A percentile compares a stretch with the other conserved stretches of the same genome.
Conservation (phyloP, 805 yeast species). For the Candida silvicultrix region DNA sequence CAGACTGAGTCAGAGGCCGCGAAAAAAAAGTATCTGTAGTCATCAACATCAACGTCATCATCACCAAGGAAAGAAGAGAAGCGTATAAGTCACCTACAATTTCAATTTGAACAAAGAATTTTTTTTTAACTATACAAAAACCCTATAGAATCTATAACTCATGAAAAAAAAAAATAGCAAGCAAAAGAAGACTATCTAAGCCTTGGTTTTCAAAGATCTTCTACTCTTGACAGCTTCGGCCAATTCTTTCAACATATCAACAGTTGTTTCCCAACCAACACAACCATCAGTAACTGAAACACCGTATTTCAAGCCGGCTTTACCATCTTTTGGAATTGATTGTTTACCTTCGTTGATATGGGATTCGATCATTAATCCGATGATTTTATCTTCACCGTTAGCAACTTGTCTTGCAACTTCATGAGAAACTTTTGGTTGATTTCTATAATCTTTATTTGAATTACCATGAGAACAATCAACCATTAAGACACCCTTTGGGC, state of each 20-base stretch:
- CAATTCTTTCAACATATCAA: slow-evolving; percentile 66
- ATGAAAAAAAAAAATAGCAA: too few species aligned
- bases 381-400: slow-evolving; percentile 70
- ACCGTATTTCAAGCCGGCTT: slow-evolving; percentile 77
- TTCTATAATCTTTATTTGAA: slow-evolving; percentile 87
- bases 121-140: too few species aligned
- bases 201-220: slow-evolving; percentile 39
- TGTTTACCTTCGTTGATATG: slow-evolving; percentile 91
- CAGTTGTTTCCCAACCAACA: slow-evolving; percentile 89
- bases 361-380: slow-evolving; percentile 96
- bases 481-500: slow-evolving; percentile 56
- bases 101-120: too few species aligned
- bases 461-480: slow-evolving; percentile 98
- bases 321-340: slow-evolving; percentile 77
- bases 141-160: too few species aligned
- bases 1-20: neutral
- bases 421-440: slow-evolving; percentile 89
- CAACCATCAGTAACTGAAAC: slow-evolving; percentile 97
- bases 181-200: too few species aligned
- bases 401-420: slow-evolving; percentile 78
- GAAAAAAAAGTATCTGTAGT: neutral
- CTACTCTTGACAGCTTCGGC: slow-evolving; percentile 81
- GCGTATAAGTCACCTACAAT: too few species aligned
- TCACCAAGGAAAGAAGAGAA: too few species aligned
- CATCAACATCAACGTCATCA: too few species aligned